A percentile compares a stretch with the other conserved stretches of the same genome.
Conservation (phyloP, 2,329 filamentous ascomycete species). For the Colletotrichum sp. region DNA sequence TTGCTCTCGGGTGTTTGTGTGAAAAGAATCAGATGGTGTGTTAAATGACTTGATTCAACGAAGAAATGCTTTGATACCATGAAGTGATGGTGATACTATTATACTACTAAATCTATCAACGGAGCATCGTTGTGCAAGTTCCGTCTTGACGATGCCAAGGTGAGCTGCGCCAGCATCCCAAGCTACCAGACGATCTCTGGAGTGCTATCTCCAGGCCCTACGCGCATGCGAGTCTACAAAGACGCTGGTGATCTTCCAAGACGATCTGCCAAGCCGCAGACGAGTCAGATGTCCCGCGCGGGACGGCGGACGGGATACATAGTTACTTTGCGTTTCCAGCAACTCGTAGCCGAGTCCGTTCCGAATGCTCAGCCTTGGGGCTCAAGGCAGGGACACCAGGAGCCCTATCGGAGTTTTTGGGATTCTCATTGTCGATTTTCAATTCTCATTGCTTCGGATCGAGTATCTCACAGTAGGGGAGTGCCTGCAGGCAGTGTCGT, state of each 20-base stretch:
- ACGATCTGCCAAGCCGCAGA: background rate
- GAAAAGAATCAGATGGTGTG: background rate
- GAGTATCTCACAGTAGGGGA: fast-evolving
- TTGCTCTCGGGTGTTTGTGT: background rate
- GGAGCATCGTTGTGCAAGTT: background rate
- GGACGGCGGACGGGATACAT: background rate
- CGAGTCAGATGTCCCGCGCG: background rate
- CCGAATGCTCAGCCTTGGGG: background rate
- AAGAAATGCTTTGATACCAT: fast-evolving
- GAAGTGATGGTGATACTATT: background rate
- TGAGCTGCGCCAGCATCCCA: background rate
- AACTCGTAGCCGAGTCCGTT: background rate
- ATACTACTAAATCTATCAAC: background rate
- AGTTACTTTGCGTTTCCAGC: background rate
- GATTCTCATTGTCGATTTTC: fast-evolving
- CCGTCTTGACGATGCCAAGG: background rate
- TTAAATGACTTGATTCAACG: background rate
- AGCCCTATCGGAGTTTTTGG: background rate
- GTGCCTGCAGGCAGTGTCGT: background rate
- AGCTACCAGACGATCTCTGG: background rate
- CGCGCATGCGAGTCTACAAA: background rate
- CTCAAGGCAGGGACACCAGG: background rate
- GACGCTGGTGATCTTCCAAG: background rate
- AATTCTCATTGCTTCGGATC: background rate
- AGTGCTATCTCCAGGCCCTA: background rate